Evolutionary conservation across 495 filamentous ascomycete species (phyloP).

Genomic region (Lichenothelia convexa): DNA sequence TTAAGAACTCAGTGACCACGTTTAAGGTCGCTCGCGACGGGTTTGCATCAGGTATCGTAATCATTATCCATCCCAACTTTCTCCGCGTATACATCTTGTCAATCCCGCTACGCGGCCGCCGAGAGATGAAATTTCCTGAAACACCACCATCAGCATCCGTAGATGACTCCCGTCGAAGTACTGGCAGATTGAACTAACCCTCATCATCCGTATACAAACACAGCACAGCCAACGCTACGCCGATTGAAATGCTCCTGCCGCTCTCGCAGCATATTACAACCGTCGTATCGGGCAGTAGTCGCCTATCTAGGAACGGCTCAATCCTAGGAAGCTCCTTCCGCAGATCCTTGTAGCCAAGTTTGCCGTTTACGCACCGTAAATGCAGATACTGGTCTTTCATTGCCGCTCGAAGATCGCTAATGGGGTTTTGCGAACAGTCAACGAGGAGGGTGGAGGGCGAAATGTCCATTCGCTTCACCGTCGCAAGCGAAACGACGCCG

Average conservation of each 20-base stretch:
- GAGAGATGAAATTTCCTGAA: constrained; percentile 11
- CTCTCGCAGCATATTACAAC: constrained; percentile 42
- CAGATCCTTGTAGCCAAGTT: constrained; percentile 58
- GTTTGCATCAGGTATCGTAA: constrained; percentile 53
- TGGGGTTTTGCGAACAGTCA: constrained; percentile 12
- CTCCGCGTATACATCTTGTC: constrained; percentile 62
- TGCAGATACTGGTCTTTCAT: constrained; percentile 29
- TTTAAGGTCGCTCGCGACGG: constrained; percentile 67
- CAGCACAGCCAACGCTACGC: constrained; percentile 40
- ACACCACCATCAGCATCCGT: not conserved
- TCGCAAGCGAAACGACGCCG: too few relatives aligned
- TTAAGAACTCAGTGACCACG: constrained; percentile 73
- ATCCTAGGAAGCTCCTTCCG: constrained; percentile 43
- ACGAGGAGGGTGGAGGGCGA: constrained; percentile 14
- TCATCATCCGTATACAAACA: constrained; percentile 43
- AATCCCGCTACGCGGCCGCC: constrained; percentile 19
- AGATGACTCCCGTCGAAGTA: not conserved
- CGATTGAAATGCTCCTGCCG: constrained; percentile 47
- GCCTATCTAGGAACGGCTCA: constrained; percentile 28
- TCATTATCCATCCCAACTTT: constrained; percentile 60
- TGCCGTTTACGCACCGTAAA: constrained; percentile 43
- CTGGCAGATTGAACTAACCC: too few relatives aligned
- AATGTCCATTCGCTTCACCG: too few relatives aligned
- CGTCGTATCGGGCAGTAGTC: too few relatives aligned
- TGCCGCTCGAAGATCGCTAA: constrained; percentile 1